Base-by-base conservation (phyloP, 805 yeast genomes). In the Ogataea pilisensis region DNA sequence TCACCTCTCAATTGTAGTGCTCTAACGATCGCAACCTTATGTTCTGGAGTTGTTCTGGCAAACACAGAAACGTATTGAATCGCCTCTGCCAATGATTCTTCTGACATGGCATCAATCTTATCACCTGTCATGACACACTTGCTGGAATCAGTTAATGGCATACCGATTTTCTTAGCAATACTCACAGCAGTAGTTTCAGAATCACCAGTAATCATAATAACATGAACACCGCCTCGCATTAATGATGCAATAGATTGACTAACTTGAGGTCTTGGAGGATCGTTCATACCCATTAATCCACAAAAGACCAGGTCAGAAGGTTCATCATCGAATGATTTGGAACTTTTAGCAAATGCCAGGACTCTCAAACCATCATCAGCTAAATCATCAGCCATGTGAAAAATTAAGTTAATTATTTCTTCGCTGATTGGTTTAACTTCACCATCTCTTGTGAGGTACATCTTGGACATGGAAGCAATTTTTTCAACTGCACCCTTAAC, bases 191-290 rank as follows among this genome's bases (percentile, higher is more conserved):
- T 88, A 13, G 83, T 80, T 48, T 89, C 95, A 28, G 87, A 76
- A 62, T 90, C 97, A 53, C 96, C 96, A 8, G 99, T 93, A 49
- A 93, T 91, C 98, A 93, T 93, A 38, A 93, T 86, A n/a, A 93
- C 88, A 57, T 88, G 95, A 31, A 93, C 99, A 33, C 98, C 96
- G 46, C 98, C 96, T 56, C 80, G 80, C 69, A 89, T 72, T 42
- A 93, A 72, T 48, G 80, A 72, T 29, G 85, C 75, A 43, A 93
- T 76, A 2, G 96, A 85, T 37, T 72, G 68, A 36, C 78, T 75
- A 3, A 93, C 98, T 46, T 83, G 80, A 8, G 90, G 84, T 56
- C 99, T 78, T 42, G 99, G 99, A 8, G 99, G 99, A 65, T 93
- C 99, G 54, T 87, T 88, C 95, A 93, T 89, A 41, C 96, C 98